Evolutionary conservation across 805 yeast genomes (phyloP).

Genomic region (Martiniozyma abietophila): DNA sequence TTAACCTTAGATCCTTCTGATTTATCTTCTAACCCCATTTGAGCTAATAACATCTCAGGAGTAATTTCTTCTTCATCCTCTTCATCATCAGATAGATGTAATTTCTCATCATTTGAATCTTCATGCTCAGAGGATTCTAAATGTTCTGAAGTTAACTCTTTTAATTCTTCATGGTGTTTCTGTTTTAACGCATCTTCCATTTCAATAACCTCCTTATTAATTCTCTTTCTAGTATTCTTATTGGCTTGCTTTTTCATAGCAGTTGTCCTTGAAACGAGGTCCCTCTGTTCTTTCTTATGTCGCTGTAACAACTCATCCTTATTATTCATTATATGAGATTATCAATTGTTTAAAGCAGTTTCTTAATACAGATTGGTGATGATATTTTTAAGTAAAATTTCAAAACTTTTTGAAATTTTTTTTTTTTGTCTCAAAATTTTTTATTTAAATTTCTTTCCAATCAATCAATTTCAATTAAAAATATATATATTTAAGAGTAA

Average conservation of each 20-base stretch:
- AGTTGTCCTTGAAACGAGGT: conserved; percentile 57
- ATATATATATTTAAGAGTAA: too few relatives aligned
- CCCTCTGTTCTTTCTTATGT: conserved; percentile 63
- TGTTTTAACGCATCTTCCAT: conserved; percentile 47
- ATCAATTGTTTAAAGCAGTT: too few relatives aligned
- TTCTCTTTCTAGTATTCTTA: conserved; percentile 65
- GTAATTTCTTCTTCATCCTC: conserved; percentile 41
- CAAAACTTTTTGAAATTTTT: neutral
- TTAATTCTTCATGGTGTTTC: conserved; percentile 48
- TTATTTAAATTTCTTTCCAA: neutral
- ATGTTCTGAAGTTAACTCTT: conserved; percentile 11
- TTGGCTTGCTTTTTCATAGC: conserved; percentile 78
- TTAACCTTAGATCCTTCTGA: conserved; percentile 9
- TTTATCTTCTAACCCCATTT: conserved; percentile 34
- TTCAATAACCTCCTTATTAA: conserved; percentile 47
- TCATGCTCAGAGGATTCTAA: conserved; percentile 7
- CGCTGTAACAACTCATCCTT: conserved; percentile 45
- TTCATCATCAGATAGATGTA: too few relatives aligned
- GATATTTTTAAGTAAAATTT: neutral
- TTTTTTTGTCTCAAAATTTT: neutral
- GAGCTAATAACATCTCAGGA: conserved; percentile 61
- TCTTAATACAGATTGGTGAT: too few relatives aligned
- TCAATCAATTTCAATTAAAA: too few relatives aligned
- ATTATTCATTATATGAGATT: too few relatives aligned
- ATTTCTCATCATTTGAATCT: conserved; percentile 14